Evolutionary conservation across 148 eudicot species (phyloP).

Genomic region (Salicornia ramosissima): DNA sequence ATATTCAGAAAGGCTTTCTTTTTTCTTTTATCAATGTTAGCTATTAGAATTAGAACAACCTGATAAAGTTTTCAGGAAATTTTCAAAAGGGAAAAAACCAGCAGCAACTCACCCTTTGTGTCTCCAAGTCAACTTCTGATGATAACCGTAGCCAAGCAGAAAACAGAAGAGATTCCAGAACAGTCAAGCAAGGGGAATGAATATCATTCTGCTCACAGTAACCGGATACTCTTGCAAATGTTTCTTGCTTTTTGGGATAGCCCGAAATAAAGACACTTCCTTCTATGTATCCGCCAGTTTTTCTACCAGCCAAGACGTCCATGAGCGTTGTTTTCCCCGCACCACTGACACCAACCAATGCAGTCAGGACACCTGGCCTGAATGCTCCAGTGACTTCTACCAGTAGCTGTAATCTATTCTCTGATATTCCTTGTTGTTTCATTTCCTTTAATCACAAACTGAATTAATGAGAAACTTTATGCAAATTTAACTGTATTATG

Average conservation of each 20-base stretch:
- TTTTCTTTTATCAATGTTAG: too few relatives aligned
- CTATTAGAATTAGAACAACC: too few relatives aligned
- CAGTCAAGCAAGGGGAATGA: slow-evolving; percentile 97
- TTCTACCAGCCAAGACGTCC: slow-evolving; percentile 97
- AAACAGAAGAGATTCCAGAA: slow-evolving; percentile 83
- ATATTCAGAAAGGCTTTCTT: too few relatives aligned
- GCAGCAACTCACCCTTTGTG: slow-evolving; percentile 57
- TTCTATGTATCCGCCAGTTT: slow-evolving; percentile 93
- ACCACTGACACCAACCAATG: slow-evolving; percentile 97
- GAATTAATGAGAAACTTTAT: background rate
- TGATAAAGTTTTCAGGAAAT: too few relatives aligned
- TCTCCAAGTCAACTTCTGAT: slow-evolving; percentile 59
- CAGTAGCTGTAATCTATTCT: slow-evolving; percentile 72
- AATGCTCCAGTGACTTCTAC: slow-evolving; percentile 85
- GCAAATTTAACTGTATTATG: background rate
- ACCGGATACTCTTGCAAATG: slow-evolving; percentile 97
- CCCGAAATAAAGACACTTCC: slow-evolving; percentile 83
- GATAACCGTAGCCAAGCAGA: slow-evolving; percentile 95
- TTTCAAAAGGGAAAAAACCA: background rate
- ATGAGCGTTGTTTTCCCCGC: slow-evolving; percentile 99
- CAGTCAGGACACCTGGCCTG: slow-evolving; percentile 96
- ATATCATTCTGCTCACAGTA: slow-evolving; percentile 98
- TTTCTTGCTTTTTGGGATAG: slow-evolving; percentile 87
- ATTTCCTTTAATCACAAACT: slow-evolving; percentile 58
- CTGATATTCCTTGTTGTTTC: slow-evolving; percentile 85